phyloP scores from a whole-genome alignment of 495 filamentous ascomycete species.

The Aspergillus diversus region DNA sequence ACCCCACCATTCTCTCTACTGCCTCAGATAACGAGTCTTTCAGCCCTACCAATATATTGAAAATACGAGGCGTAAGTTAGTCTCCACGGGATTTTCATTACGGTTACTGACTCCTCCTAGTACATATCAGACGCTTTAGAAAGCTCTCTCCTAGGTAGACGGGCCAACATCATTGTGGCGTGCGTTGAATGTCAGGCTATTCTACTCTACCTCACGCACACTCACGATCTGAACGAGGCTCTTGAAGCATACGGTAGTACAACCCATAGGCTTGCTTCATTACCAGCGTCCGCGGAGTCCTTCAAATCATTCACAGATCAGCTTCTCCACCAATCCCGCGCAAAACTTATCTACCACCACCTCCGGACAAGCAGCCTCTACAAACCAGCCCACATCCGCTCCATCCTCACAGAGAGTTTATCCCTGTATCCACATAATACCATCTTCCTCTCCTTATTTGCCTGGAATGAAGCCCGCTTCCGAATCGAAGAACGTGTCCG shows the following conservation, averaged over 20 bases:
- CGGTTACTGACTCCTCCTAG: slow-evolving; percentile 35
- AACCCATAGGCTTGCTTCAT: slow-evolving; percentile 39
- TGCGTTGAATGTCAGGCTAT: slow-evolving; percentile 65
- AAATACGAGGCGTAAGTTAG: slow-evolving; percentile 51
- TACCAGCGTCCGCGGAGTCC: slow-evolving; percentile 35
- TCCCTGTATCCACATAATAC: slow-evolving; percentile 74
- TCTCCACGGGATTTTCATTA: not conserved
- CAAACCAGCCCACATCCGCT: slow-evolving; percentile 65
- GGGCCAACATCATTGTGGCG: slow-evolving; percentile 48
- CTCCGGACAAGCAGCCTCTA: slow-evolving; percentile 59
- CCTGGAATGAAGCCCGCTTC: slow-evolving; percentile 69
- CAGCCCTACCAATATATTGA: slow-evolving; percentile 53
- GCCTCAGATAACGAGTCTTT: slow-evolving; percentile 25
- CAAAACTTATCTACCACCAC: slow-evolving; percentile 71
- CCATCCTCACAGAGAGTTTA: slow-evolving; percentile 61
- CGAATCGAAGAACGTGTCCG: slow-evolving; percentile 75
- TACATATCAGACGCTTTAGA: slow-evolving; percentile 60
- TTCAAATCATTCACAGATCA: slow-evolving; percentile 49
- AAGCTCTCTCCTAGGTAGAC: slow-evolving; percentile 53
- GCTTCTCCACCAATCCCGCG: slow-evolving; percentile 65
- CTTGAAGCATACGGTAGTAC: slow-evolving; percentile 57
- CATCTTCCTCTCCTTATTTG: slow-evolving; percentile 71
- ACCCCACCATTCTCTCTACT: slow-evolving; percentile 27
- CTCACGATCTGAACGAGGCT: slow-evolving; percentile 33
- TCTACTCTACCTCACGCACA: slow-evolving; percentile 61